These are phyloP conservation scores for Plasmodium vivax DNA, from an alignment of 169 alveolate genomes.

Conservation along the genomic window DNA sequence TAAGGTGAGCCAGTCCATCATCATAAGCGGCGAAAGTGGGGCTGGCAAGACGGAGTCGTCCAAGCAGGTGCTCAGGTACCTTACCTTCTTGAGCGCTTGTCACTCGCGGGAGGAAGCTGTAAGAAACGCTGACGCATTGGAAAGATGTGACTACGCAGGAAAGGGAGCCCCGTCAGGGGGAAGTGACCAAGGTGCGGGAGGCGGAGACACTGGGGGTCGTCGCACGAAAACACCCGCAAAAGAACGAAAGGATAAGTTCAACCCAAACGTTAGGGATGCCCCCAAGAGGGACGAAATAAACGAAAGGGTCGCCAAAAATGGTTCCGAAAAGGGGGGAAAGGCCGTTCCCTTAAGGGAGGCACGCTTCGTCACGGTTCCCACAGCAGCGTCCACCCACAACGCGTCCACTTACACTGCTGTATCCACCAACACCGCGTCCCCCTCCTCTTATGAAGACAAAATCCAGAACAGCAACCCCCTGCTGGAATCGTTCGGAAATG, in stretches of 20 bases:
- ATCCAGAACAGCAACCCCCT: conserved; percentile 96
- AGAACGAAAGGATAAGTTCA: background rate
- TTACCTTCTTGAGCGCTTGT: conserved; percentile 79
- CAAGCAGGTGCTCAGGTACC: conserved; percentile 89
- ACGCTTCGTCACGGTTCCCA: background rate
- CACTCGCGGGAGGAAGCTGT: background rate
- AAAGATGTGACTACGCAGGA: background rate
- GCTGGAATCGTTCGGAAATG: conserved; percentile 99
- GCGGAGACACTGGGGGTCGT: background rate
- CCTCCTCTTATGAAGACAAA: conserved; percentile 77
- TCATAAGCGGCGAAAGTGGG: conserved; percentile 99
- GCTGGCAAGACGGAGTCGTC: conserved; percentile 99
- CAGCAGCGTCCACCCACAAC: background rate
- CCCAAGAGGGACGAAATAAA: background rate
- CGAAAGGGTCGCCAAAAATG: background rate
- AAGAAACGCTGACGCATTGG: background rate
- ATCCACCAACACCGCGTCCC: background rate
- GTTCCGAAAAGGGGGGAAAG: background rate
- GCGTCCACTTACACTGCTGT: too few relatives aligned
- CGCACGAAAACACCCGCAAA: background rate
- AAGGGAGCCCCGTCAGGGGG: background rate
- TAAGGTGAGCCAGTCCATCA: conserved; percentile 92
- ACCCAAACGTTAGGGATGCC: background rate
- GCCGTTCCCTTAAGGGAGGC: background rate
- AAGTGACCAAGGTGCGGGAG: background rate